A percentile compares a stretch with the other conserved stretches of the same genome.
Conservation (phyloP, 805 yeast species). For the Komagataella mondaviorum region DNA sequence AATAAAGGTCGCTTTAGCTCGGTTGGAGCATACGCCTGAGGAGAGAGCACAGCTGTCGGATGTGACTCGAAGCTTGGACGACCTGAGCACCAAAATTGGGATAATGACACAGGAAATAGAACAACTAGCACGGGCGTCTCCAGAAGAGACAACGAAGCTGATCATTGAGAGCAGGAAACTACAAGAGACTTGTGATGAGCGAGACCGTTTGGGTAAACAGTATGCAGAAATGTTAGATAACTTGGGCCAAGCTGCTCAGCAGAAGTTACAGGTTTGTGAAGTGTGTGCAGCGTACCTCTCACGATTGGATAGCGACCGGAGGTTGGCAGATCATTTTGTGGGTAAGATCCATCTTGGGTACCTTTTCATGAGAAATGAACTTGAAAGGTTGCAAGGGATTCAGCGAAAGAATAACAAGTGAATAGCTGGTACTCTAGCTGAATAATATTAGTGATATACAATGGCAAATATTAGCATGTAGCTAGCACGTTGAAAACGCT, state of each 20-base stretch:
- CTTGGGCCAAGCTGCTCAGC: conserved; percentile 77
- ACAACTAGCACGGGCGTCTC: conserved; percentile 26
- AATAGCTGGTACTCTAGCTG: background rate
- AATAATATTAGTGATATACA: background rate
- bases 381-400: conserved; percentile 26
- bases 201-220: conserved; percentile 39
- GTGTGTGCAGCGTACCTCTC: conserved; percentile 85
- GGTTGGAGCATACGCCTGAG: conserved; percentile 65
- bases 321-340: conserved; percentile 79
- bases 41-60: conserved; percentile 16
- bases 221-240: conserved; percentile 53
- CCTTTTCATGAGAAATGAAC: conserved; percentile 47
- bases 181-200: conserved; percentile 27
- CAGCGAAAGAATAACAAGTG: conserved; percentile 8
- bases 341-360: conserved; percentile 83
- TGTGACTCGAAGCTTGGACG: conserved; percentile 37
- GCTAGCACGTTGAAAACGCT: background rate
- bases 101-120: conserved; percentile 56
- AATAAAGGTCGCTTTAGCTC: conserved; percentile 45
- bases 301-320: conserved; percentile 71
- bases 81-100: conserved; percentile 48
- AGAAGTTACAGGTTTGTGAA: conserved; percentile 80
- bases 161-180: conserved; percentile 33
- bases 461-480: background rate
- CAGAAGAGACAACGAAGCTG: conserved; percentile 31